Base-by-base conservation (phyloP, 75 land plant species). In the Cryptomeria japonica region DNA sequence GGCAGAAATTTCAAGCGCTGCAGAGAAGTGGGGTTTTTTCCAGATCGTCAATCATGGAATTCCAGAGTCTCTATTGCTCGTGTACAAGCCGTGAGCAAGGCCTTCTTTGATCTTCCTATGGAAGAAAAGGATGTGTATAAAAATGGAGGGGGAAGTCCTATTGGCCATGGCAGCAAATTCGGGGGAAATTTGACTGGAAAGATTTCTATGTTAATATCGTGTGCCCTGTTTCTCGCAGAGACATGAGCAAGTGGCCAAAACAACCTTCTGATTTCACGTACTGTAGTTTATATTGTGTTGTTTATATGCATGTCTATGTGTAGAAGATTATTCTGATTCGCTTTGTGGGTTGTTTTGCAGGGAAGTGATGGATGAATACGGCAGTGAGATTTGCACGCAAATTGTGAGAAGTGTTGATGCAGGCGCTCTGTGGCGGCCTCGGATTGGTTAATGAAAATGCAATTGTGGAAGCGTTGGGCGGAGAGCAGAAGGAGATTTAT, bases 91-190 rank as follows among this genome's bases (percentile, higher is more conserved):
- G 90, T 64, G 14, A 88, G 92, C 1, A 42, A 42, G 61, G 87
- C 85, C 68, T 95, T 95, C 89, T 95, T 95, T 72, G 91, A 90
- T 64, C 90, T 95, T 79, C 92, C 96, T 4, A 86, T 86, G 32
- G 91, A 88, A 42, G 94, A 92, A 86, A 95, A 95, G 49, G 95
- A 95, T 86, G 80, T 38, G 0, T 92, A 90, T 64, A 94, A 94
- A 1, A 90, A 87, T 58, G 85, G 91, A 19, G 56, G 88, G 5
- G n/a, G 87, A 47, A 68, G 34, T 61, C 47, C 89, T 32, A 86
- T 88, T 64, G 94, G 92, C 16, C 92, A 92, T 85, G 95, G 95
- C 15, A 92, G 89, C 28, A 86, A 88, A 85, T 88, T 85, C 1
- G 87, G 86, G 68, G 88, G 75, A 89, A 91, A 77, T 28, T 91